Percentiles rank a stretch among this genome's conserved stretches.
Evolutionary conservation across 1,284 basidiomycete genomes (phyloP).

Genomic region (Malassezia vespertilionis): DNA sequence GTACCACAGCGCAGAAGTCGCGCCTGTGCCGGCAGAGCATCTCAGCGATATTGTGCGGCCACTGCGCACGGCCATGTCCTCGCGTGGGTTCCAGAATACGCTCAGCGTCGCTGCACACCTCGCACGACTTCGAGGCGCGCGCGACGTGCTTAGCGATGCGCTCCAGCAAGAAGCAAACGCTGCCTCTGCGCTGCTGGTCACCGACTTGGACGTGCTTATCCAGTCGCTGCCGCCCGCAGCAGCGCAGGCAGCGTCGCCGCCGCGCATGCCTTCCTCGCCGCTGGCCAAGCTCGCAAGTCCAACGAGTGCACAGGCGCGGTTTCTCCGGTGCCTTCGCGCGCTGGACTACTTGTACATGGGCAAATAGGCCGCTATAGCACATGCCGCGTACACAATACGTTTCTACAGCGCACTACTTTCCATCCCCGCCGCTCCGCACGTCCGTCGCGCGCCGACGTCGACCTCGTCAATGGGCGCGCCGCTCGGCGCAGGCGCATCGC

Average conservation of each 20-base stretch:
- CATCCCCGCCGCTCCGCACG: neutral
- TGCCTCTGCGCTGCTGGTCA: conserved; percentile 27
- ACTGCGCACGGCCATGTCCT: conserved; percentile 35
- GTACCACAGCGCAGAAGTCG: conserved; percentile 3
- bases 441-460: conserved; percentile 4
- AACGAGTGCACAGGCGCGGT: conserved; percentile 37
- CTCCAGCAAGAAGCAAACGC: conserved; percentile 32
- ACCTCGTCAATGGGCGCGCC: conserved; percentile 2
- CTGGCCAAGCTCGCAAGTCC: conserved; percentile 40
- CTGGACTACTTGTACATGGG: conserved; percentile 33
- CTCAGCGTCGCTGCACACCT: conserved; percentile 40
- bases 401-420: neutral
- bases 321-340: conserved; percentile 41
- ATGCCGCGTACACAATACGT: neutral
- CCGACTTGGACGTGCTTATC: conserved; percentile 34
- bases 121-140: conserved; percentile 29
- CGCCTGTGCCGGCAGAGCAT: conserved; percentile 28
- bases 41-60: conserved; percentile 39
- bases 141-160: conserved; percentile 32
- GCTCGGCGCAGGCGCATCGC: neutral
- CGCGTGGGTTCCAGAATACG: conserved; percentile 46
- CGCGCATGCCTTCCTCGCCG: conserved; percentile 27
- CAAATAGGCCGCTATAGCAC: conserved; percentile 12
- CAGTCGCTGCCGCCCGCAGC: conserved; percentile 27
- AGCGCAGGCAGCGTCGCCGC: conserved; percentile 15